Evolutionary conservation across 2,329 filamentous ascomycete genomes (phyloP).

Genomic region (Fusarium sp.): DNA sequence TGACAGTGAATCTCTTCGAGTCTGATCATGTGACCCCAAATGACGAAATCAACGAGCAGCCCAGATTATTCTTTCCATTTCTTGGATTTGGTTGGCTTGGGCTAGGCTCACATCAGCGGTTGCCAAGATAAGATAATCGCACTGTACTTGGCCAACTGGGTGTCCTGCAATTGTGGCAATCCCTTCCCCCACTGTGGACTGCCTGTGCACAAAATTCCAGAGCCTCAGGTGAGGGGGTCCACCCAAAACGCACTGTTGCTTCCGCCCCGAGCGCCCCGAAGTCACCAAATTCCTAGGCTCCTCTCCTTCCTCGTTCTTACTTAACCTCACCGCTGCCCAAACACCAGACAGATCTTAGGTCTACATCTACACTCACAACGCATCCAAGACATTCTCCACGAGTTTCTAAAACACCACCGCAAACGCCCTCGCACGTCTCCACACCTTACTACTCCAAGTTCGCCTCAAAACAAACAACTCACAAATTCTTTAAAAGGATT

Average conservation of each 20-base stretch:
- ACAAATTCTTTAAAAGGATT: slow-evolving; percentile 17
- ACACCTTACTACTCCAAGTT: slow-evolving; percentile 1
- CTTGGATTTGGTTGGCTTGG: background rate
- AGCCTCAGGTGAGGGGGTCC: slow-evolving; percentile 44
- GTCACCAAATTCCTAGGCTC: slow-evolving; percentile 33
- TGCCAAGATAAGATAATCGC: slow-evolving; percentile 28
- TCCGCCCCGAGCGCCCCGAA: slow-evolving; percentile 36
- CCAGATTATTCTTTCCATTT: slow-evolving; percentile 2
- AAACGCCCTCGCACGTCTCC: slow-evolving; percentile 19
- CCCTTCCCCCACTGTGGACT: slow-evolving; percentile 22
- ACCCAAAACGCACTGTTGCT: slow-evolving; percentile 24
- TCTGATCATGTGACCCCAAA: slow-evolving; percentile 1
- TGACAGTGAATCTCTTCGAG: background rate
- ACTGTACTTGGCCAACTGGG: slow-evolving; percentile 17
- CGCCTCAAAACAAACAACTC: slow-evolving; percentile 9
- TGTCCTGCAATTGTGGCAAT: slow-evolving; percentile 29
- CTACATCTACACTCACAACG: slow-evolving; percentile 16
- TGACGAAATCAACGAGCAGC: slow-evolving; percentile 21
- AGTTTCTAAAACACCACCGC: background rate
- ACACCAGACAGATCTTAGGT: slow-evolving; percentile 5
- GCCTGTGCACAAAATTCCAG: slow-evolving; percentile 35
- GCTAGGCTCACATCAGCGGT: slow-evolving; percentile 12
- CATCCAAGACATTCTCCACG: slow-evolving; percentile 21
- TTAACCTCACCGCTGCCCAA: slow-evolving; percentile 42
- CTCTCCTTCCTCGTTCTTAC: slow-evolving; percentile 27